These are phyloP conservation scores for Botrytis galanthina DNA, from an alignment of 2,329 filamentous ascomycete species.

Conservation along the genomic window DNA sequence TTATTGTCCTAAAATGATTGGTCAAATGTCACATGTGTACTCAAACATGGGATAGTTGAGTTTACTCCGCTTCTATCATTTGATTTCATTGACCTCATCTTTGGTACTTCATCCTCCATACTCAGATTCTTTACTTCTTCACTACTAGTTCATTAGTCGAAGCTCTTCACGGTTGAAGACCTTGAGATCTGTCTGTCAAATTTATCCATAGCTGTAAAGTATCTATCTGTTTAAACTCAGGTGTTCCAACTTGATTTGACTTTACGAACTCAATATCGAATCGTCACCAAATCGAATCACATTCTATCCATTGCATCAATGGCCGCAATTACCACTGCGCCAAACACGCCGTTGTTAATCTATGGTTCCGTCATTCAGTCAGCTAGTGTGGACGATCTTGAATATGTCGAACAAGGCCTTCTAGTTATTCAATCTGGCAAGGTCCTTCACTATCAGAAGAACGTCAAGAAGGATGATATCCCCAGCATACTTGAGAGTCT, in stretches of 20 bases:
- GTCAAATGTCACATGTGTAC: neutral
- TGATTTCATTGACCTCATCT: neutral
- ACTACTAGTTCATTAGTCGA: neutral
- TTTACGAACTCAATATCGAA: neutral
- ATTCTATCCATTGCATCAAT: neutral
- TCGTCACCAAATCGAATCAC: neutral
- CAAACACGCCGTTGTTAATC: conserved; percentile 16
- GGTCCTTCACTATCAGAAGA: conserved; percentile 13
- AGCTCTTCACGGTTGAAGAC: neutral
- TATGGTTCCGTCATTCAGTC: conserved; percentile 24
- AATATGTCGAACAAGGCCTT: conserved; percentile 20
- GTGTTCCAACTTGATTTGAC: neutral
- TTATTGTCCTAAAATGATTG: neutral
- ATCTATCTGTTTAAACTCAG: neutral
- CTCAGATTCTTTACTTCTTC: neutral
- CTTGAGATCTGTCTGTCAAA: neutral
- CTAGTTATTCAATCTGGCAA: conserved; percentile 20
- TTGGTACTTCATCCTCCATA: neutral
- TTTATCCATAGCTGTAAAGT: too few species aligned
- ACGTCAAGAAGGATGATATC: conserved; percentile 3
- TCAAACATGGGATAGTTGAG: neutral
- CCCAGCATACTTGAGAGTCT: neutral
- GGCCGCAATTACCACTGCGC: neutral
- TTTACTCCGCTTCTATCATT: neutral
- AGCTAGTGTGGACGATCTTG: conserved; percentile 9